These are phyloP conservation scores for Clonostachys byssicola DNA, from an alignment of 2,329 filamentous ascomycete species.

Conservation along the genomic window DNA sequence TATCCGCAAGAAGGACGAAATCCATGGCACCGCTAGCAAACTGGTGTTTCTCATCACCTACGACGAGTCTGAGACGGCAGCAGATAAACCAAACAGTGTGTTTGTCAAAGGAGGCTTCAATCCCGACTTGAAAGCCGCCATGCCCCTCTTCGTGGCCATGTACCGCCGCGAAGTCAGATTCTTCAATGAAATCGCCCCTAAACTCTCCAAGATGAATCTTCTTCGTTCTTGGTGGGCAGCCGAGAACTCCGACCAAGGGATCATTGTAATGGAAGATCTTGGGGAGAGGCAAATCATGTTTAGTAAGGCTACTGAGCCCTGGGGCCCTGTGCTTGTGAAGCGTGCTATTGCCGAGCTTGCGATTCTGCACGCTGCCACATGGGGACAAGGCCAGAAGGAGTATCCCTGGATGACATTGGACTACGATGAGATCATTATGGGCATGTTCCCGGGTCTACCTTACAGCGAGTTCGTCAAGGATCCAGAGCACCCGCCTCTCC, in stretches of 20 bases:
- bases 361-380: constrained; percentile 30
- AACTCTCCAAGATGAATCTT: constrained; percentile 28
- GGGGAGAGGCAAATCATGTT: constrained; percentile 18
- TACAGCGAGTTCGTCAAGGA: too few species aligned
- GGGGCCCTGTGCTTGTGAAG: constrained; percentile 21
- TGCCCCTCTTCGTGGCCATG: constrained; percentile 19
- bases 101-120: constrained; percentile 32
- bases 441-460: not conserved
- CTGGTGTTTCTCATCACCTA: constrained; percentile 18
- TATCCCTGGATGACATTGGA: constrained; percentile 17
- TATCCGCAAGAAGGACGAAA: not conserved
- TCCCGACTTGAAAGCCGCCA: constrained; percentile 14
- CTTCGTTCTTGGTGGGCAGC: too few species aligned
- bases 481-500: constrained; percentile 21
- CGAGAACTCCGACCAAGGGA: constrained; percentile 24
- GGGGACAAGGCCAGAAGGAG: constrained; percentile 12
- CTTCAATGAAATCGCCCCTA: constrained; percentile 25
- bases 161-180: constrained; percentile 29
- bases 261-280: constrained; percentile 30
- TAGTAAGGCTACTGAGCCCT: constrained; percentile 18
- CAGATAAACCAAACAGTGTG: constrained; percentile 8
- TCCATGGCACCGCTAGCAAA: constrained; percentile 17
- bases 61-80: constrained; percentile 8
- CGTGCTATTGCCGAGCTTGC: constrained; percentile 32
- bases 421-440: constrained; percentile 22